Evolutionary conservation across 352 stramenopile genomes (phyloP).

Genomic region (Globisporangium viniferum): DNA sequence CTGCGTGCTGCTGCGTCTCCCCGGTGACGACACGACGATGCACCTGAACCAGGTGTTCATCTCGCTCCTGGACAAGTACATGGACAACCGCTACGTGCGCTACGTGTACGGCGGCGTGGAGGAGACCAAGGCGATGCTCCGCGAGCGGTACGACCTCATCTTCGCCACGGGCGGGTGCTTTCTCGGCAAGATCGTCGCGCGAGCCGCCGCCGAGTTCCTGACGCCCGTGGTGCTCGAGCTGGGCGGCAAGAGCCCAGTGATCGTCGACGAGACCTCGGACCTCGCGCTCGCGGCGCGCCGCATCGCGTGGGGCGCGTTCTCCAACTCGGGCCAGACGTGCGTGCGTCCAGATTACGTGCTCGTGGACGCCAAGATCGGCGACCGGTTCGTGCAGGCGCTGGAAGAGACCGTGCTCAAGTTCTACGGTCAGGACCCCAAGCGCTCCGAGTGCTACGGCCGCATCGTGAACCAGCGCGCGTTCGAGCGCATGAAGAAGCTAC

Average conservation of each 20-base stretch:
- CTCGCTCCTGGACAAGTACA: conserved; percentile 65
- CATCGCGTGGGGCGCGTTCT: conserved; percentile 81
- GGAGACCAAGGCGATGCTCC: conserved; percentile 77
- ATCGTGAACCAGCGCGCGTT: conserved; percentile 21
- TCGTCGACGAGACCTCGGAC: conserved; percentile 69
- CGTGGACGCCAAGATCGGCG: conserved; percentile 66
- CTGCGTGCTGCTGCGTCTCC: conserved; percentile 91
- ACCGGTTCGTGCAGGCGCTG: conserved; percentile 45
- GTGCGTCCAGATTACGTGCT: conserved; percentile 93
- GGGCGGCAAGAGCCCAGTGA: conserved; percentile 91
- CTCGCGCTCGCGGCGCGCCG: conserved; percentile 56
- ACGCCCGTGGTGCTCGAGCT: conserved; percentile 94
- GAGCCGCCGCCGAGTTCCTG: conserved; percentile 89
- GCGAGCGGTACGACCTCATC: conserved; percentile 82
- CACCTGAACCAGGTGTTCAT: conserved; percentile 58
- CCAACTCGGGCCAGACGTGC: conserved; percentile 94
- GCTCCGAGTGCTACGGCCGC: conserved; percentile 45
- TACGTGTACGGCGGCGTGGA: conserved; percentile 83
- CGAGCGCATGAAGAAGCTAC: conserved; percentile 23
- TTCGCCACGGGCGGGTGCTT: conserved; percentile 74
- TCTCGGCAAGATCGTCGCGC: conserved; percentile 91
- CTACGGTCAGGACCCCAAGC: conserved; percentile 53
- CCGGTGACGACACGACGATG: conserved; percentile 80
- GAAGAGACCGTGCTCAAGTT: conserved; percentile 40
- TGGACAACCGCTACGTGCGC: conserved; percentile 72